Base-by-base conservation (phyloP, 768 basidiomycete genomes). In the Leccinellum albellum region DNA sequence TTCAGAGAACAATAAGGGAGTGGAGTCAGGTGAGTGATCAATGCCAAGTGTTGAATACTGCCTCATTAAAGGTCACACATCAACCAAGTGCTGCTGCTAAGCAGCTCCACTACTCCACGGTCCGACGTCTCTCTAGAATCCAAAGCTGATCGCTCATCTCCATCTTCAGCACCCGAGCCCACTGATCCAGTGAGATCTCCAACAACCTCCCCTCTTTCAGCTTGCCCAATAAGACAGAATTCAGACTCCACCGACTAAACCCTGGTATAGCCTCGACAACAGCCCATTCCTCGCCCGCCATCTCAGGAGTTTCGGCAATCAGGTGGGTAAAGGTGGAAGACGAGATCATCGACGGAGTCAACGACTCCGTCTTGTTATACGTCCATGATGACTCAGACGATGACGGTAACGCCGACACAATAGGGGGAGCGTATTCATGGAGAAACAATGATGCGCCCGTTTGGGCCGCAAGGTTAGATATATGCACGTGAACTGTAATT, bases 401-500 rank as follows among this genome's bases (percentile, higher is more conserved):
- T 53, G 61, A 50, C 50, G 31, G 33, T 49, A 61, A 51, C 50
- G 64, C 53, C 17, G 56, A 49, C 46, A 56, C 10, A 44, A 51
- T 75, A 68, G 92, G 88, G 1, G 80, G 78, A 0, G 86, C 72
- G 54, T 87, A 76, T 21, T 82, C 78, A 40, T 91, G 89, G 21
- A 85, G 83, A 78, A 98, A 97, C 53, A 94, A 84, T 0, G 92
- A 89, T 3, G 92, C 90, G 3, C 97, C 96, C 0, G 88, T 93
- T 71, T 96, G 94, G 2, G 91, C 87, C 1, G 91, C 89, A 45
- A 93, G 81, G 60, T 95, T 90, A 51, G 84, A 86, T 45, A 97
- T 84, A 65, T 95, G 89, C 4, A 96, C 82, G 56, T 87, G 83
- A 35, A 84, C 81, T 74, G 70, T 63, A 6, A 62, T 24, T 4